Percentiles rank a stretch among this genome's conserved stretches.
Evolutionary conservation across 1,284 basidiomycete species (phyloP).

Genomic region (Cryptococcus amylolentus): DNA sequence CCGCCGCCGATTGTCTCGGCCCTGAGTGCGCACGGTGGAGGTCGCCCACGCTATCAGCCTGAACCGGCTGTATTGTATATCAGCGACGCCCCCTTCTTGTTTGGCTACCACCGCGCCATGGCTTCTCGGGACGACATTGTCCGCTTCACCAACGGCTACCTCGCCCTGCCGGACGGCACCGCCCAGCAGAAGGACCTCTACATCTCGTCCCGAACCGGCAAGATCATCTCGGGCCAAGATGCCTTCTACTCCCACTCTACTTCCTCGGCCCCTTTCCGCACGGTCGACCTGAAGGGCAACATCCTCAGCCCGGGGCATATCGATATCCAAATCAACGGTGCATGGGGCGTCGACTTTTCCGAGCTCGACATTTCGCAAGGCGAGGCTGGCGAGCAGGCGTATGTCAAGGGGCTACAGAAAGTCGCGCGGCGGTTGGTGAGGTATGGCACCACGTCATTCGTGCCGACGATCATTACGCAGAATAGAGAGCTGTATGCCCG

Average conservation of each 20-base stretch:
- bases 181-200: slow-evolving; percentile 35
- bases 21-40: neutral
- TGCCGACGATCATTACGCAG: slow-evolving; percentile 60
- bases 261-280: slow-evolving; percentile 3
- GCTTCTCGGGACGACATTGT: slow-evolving; percentile 49
- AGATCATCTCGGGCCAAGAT: slow-evolving; percentile 36
- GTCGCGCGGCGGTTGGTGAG: slow-evolving; percentile 67
- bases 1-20: neutral
- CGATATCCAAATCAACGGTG: slow-evolving; percentile 71
- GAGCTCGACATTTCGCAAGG: slow-evolving; percentile 53
- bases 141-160: slow-evolving; percentile 78
- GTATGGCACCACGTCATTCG: slow-evolving; percentile 81
- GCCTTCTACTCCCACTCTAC: slow-evolving; percentile 15
- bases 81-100: too few species aligned
- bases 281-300: slow-evolving; percentile 54
- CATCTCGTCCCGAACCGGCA: slow-evolving; percentile 27
- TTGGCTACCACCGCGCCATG: neutral
- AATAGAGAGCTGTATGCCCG: slow-evolving; percentile 38
- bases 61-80: too few species aligned
- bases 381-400: slow-evolving; percentile 63
- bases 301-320: slow-evolving; percentile 77
- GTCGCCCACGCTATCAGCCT: neutral
- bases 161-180: slow-evolving; percentile 70
- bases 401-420: slow-evolving; percentile 64
- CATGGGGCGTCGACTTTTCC: slow-evolving; percentile 84